Conservation (phyloP, 2,329 filamentous ascomycete species). For the Cercospora sp. region DNA sequence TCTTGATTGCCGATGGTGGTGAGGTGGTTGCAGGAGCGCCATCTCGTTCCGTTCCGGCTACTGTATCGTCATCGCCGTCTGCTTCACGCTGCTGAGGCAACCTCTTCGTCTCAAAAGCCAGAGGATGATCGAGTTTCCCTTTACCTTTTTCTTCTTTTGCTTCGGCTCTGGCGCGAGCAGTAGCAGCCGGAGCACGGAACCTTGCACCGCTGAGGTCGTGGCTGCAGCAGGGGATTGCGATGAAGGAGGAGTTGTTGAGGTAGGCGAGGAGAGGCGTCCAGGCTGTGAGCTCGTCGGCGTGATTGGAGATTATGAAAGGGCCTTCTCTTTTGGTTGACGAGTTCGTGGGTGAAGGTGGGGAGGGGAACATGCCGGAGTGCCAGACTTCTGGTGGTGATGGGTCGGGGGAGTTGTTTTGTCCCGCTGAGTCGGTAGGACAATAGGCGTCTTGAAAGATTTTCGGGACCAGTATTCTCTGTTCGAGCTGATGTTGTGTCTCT, state of each 20-base stretch:
- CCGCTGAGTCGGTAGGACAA: not conserved
- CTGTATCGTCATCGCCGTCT: too few species aligned
- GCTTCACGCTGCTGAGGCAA: not conserved
- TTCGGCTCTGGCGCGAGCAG: conserved; percentile 10
- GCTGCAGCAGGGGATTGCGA: conserved; percentile 94
- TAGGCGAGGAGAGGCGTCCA: conserved; percentile 91
- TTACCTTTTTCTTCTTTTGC: conserved; percentile 8
- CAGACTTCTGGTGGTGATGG: conserved; percentile 3
- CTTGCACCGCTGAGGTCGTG: conserved; percentile 75
- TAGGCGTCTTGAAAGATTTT: conserved; percentile 38
- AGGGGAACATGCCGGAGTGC: conserved; percentile 64
- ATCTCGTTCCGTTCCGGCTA: not conserved
- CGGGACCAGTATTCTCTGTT: conserved; percentile 63
- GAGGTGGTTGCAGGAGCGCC: too few species aligned
- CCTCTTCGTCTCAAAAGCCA: not conserved
- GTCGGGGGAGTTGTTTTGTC: not conserved
- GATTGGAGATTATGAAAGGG: conserved; percentile 95
- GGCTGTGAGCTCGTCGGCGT: conserved; percentile 91
- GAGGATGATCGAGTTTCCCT: not conserved
- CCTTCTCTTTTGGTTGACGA: conserved; percentile 41
- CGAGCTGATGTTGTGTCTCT: conserved; percentile 51
- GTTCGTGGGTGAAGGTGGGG: conserved; percentile 7
- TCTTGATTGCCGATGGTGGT: conserved; percentile 18
- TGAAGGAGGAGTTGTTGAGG: conserved; percentile 74
- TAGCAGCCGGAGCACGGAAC: conserved; percentile 61